Base-by-base conservation (phyloP, 805 yeast genomes). In the Teunomyces tritomae region DNA sequence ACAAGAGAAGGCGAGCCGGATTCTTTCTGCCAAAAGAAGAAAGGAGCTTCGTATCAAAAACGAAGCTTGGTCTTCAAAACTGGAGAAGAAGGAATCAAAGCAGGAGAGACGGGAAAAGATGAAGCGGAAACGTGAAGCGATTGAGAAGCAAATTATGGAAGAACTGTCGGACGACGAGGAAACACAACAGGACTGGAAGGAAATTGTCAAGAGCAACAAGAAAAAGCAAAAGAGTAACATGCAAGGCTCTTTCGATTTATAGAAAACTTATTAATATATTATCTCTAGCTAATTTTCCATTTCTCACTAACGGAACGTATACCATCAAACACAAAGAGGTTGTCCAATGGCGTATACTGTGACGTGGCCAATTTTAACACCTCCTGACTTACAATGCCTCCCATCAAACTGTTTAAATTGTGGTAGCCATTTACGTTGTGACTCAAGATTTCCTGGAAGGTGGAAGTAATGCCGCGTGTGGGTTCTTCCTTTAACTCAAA, bases 321-420 rank as follows among this genome's bases (percentile, higher is more conserved):
- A 1, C 96, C 97, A 61, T 91, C 94, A 62, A 80, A 90, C 0
- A 85, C 74, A 46, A 85, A 70, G 7, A 83, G 67, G 56, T 89
- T 87, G 53, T 84, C 84, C 37, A 89, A 57, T 0, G 97, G 95
- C 4, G 85, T 74, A 55, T 89, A 90, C 64, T 92, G 98, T 32
- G 79, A 77, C 2, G 96, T 89, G 20, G 87, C 58, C 39, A 82
- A 59, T 66, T 94, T 92, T 44, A 89, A 72, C 4, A 80, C 82
- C 61, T 92, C 99, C 61, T 92, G 97, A 3, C 89, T 84, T 0
- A 82, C 90, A 9, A 91, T 70, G 0, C 97, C 98, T 1, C 97
- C 98, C 54, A 88, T 70, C 3, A 89, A 64, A 4, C 96, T 75
- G 16, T 85, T 68, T 11, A 81, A 74, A 55, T 85, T 85, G 51